Evolutionary conservation across 2,329 filamentous ascomycete genomes (phyloP).

Genomic region (Penicillium italicum): DNA sequence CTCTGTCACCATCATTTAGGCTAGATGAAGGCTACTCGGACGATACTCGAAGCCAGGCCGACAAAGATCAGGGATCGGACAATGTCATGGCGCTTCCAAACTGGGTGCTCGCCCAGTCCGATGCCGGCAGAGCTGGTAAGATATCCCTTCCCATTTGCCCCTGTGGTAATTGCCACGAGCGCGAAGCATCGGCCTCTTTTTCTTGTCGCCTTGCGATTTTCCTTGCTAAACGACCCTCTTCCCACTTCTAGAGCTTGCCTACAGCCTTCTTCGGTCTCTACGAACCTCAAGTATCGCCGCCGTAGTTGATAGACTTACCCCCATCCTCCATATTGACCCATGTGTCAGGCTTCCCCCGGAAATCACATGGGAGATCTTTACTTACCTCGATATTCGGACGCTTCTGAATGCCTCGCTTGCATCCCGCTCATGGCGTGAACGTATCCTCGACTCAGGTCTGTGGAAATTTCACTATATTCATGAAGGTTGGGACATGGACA

Average conservation of each 20-base stretch:
- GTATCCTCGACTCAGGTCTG: slow-evolving; percentile 76
- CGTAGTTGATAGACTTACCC: slow-evolving; percentile 75
- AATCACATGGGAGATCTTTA: slow-evolving; percentile 83
- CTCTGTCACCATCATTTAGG: slow-evolving; percentile 48
- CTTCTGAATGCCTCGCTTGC: slow-evolving; percentile 74
- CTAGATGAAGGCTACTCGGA: slow-evolving; percentile 87
- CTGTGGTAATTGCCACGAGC: neutral
- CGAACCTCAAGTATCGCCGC: slow-evolving; percentile 75
- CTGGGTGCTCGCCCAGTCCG: slow-evolving; percentile 54
- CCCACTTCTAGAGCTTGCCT: slow-evolving; percentile 65
- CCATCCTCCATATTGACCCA: slow-evolving; percentile 89
- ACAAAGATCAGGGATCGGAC: slow-evolving; percentile 37
- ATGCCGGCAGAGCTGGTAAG: slow-evolving; percentile 55
- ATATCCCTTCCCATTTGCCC: neutral
- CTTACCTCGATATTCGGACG: slow-evolving; percentile 76
- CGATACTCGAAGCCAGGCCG: slow-evolving; percentile 55
- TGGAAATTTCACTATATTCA: slow-evolving; percentile 80
- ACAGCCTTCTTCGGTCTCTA: slow-evolving; percentile 71
- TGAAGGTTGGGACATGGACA: slow-evolving; percentile 80
- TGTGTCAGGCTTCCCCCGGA: slow-evolving; percentile 81
- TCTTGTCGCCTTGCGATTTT: neutral
- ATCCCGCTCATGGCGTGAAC: slow-evolving; percentile 75
- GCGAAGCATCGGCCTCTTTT: neutral
- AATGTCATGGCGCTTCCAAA: slow-evolving; percentile 49
- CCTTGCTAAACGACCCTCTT: slow-evolving; percentile 18